Conservation (phyloP, 1,284 basidiomycete species). For the Ganoderma resinaceum region DNA sequence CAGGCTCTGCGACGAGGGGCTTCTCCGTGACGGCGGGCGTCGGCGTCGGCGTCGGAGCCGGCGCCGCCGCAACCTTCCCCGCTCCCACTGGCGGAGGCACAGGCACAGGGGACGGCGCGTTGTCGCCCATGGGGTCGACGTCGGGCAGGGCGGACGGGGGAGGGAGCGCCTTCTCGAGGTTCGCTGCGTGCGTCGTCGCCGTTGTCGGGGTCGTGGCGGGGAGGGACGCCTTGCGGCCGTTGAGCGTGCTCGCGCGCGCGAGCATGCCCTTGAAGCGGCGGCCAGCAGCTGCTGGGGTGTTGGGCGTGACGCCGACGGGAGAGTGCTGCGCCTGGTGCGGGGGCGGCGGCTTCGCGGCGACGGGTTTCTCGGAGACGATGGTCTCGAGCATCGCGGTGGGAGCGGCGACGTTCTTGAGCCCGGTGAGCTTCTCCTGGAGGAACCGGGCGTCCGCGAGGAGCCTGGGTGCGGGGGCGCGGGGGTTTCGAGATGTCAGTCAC, state of each 20-base stretch:
- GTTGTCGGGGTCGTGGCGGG: slow-evolving; percentile 4
- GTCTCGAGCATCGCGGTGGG: slow-evolving; percentile 83
- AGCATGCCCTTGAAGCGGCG: slow-evolving; percentile 40
- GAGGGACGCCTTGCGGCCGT: slow-evolving; percentile 24
- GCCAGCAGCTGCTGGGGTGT: not conserved
- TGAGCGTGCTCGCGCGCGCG: slow-evolving; percentile 33
- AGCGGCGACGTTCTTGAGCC: slow-evolving; percentile 70
- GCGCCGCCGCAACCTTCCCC: not conserved
- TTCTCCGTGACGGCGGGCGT: slow-evolving; percentile 16
- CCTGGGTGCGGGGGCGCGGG: slow-evolving; percentile 45
- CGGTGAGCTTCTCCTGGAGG: slow-evolving; percentile 75
- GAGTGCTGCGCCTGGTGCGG: slow-evolving; percentile 22
- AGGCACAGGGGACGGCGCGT: slow-evolving; percentile 6
- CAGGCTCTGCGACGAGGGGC: slow-evolving; percentile 11
- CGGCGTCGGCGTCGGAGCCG: not conserved
- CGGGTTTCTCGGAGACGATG: slow-evolving; percentile 77
- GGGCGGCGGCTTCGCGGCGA: slow-evolving; percentile 44
- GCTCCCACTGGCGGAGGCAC: not conserved
- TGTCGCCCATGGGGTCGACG: slow-evolving; percentile 22
- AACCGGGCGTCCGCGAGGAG: slow-evolving; percentile 81
- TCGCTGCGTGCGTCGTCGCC: slow-evolving; percentile 7
- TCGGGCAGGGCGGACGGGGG: slow-evolving; percentile 14
- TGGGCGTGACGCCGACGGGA: not conserved
- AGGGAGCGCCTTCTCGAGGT: slow-evolving; percentile 32
- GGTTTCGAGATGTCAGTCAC: not conserved